Conservation (phyloP, 371 early-diverging fungal species). For the Apophysomyces elegans region DNA sequence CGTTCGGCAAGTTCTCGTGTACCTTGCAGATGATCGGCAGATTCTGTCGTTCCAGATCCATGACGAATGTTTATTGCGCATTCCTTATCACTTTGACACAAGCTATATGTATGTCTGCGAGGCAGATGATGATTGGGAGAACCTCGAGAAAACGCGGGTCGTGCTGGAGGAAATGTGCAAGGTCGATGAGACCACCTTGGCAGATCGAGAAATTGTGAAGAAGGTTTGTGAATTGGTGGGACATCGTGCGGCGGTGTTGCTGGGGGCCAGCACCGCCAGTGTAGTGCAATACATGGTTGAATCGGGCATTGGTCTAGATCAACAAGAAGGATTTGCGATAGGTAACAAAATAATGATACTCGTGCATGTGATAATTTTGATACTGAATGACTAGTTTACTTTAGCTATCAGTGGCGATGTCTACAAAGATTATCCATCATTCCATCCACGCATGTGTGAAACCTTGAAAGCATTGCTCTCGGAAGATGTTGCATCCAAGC, state of each 20-base stretch:
- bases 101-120: constrained; percentile 72
- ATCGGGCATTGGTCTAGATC: constrained; percentile 38
- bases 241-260: constrained; percentile 67
- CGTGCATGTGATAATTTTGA: background rate
- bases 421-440: constrained; percentile 87
- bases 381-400: background rate
- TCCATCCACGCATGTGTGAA: constrained; percentile 75
- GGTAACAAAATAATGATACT: constrained; percentile 43
- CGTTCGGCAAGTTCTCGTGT: constrained; percentile 74
- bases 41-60: constrained; percentile 63
- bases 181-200: constrained; percentile 50
- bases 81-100: constrained; percentile 78
- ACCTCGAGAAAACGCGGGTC: constrained; percentile 62
- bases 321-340: constrained; percentile 69
- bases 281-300: constrained; percentile 59
- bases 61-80: constrained; percentile 40
- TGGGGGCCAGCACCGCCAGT: constrained; percentile 69
- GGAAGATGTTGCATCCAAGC: constrained; percentile 72
- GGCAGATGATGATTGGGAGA: constrained; percentile 44
- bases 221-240: constrained; percentile 73
- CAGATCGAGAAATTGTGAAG: constrained; percentile 70
- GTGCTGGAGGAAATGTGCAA: constrained; percentile 66
- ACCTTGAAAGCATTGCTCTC: constrained; percentile 78
- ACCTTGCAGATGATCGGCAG: constrained; percentile 67
- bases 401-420: constrained; percentile 79